Evolutionary conservation across 2,329 filamentous ascomycete genomes (phyloP).

Genomic region (Hypoxylon rubiginosum): DNA sequence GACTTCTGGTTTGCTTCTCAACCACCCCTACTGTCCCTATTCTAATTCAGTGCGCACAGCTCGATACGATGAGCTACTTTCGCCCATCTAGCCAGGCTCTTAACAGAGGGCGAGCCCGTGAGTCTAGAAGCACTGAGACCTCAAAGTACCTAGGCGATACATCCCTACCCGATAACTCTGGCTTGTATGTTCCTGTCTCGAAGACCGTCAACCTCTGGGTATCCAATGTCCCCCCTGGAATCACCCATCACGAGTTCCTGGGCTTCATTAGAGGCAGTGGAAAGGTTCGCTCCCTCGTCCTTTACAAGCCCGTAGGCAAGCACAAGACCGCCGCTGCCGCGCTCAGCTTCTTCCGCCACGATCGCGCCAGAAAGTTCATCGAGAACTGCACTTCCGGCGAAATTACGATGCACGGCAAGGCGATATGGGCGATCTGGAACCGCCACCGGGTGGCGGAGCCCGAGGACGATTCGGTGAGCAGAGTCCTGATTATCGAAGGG

Average conservation of each 20-base stretch:
- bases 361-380: not conserved
- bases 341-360: conserved; percentile 1
- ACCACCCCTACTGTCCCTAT: not conserved
- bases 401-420: not conserved
- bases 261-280: not conserved
- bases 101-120: not conserved
- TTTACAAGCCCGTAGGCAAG: not conserved
- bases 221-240: not conserved
- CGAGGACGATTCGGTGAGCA: not conserved
- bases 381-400: not conserved
- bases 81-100: not conserved
- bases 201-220: conserved; percentile 3
- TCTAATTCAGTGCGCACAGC: not conserved
- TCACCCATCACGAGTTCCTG: not conserved
- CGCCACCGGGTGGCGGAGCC: not conserved
- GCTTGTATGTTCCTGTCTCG: not conserved
- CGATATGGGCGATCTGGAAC: not conserved
- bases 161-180: not conserved
- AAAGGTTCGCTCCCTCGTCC: not conserved
- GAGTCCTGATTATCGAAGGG: not conserved
- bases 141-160: not conserved
- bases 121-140: not conserved
- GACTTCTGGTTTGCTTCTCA: not conserved
- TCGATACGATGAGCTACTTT: not conserved
- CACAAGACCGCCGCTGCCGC: not conserved